These are phyloP conservation scores for Hypericum androsaemum DNA, from an alignment of 345 rosid genomes.

Conservation along the genomic window DNA sequence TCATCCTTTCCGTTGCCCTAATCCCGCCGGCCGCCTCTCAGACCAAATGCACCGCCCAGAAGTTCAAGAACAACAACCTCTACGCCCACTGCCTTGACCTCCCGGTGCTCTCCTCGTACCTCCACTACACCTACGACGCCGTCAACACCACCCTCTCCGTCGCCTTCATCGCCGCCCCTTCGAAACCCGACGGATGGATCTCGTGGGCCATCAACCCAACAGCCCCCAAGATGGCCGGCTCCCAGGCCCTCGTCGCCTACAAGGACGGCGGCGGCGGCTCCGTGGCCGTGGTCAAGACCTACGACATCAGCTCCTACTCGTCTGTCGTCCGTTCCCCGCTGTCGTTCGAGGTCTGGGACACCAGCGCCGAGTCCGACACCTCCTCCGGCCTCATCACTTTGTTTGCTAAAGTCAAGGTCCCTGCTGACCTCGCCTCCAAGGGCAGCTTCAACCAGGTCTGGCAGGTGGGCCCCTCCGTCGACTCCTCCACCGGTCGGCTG, in stretches of 20 bases:
- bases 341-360: slow-evolving; percentile 47
- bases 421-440: slow-evolving; percentile 25
- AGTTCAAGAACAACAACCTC: neutral
- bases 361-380: slow-evolving; percentile 26
- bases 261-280: slow-evolving; percentile 12
- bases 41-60: neutral
- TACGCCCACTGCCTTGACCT: slow-evolving; percentile 22
- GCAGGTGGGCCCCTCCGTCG: slow-evolving; percentile 59
- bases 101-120: slow-evolving; percentile 18
- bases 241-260: slow-evolving; percentile 19
- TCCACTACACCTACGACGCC: slow-evolving; percentile 13
- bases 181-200: slow-evolving; percentile 17
- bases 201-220: slow-evolving; percentile 22
- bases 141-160: slow-evolving; percentile 17
- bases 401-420: slow-evolving; percentile 48
- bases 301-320: slow-evolving; percentile 32
- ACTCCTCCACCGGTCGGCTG: slow-evolving; percentile 16
- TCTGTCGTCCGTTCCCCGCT: slow-evolving; percentile 28
- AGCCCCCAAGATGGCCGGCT: slow-evolving; percentile 11
- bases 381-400: slow-evolving; percentile 28
- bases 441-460: slow-evolving; percentile 60
- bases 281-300: slow-evolving; percentile 26
- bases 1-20: neutral
- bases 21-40: neutral
- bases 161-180: slow-evolving; percentile 16